A percentile compares a stretch with the other conserved stretches of the same genome.
Conservation (phyloP, 306 rosid genomes). For the Medicago arabica region DNA sequence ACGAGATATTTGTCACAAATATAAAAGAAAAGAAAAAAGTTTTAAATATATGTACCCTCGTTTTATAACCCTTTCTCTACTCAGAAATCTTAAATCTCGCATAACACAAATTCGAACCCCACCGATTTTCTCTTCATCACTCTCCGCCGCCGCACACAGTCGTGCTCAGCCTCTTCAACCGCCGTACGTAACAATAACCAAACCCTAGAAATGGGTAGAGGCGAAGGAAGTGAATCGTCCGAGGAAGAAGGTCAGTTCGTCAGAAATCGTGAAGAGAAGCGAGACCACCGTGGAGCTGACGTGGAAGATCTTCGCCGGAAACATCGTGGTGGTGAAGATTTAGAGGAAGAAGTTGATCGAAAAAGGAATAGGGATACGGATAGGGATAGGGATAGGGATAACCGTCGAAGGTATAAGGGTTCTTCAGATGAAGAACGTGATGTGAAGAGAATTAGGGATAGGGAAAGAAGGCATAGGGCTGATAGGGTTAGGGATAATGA, state of each 20-base stretch:
- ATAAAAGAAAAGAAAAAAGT: no score
- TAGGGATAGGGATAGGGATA: neutral
- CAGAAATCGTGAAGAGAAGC: neutral
- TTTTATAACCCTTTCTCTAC: no score
- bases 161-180: no score
- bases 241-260: conserved; percentile 11
- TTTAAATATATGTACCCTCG: no score
- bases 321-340: neutral
- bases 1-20: no score
- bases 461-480: neutral
- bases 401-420: neutral
- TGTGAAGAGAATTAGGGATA: neutral
- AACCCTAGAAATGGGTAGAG: conserved; percentile 3
- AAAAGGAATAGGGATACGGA: neutral
- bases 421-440: neutral
- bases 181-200: no score
- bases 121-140: no score
- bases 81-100: no score
- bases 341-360: neutral
- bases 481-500: neutral
- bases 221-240: neutral
- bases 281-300: neutral
- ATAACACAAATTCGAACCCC: no score
- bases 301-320: neutral
- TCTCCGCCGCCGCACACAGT: no score